Base-by-base conservation (phyloP, 495 filamentous ascomycete genomes). In the Gamarada debralockiae region DNA sequence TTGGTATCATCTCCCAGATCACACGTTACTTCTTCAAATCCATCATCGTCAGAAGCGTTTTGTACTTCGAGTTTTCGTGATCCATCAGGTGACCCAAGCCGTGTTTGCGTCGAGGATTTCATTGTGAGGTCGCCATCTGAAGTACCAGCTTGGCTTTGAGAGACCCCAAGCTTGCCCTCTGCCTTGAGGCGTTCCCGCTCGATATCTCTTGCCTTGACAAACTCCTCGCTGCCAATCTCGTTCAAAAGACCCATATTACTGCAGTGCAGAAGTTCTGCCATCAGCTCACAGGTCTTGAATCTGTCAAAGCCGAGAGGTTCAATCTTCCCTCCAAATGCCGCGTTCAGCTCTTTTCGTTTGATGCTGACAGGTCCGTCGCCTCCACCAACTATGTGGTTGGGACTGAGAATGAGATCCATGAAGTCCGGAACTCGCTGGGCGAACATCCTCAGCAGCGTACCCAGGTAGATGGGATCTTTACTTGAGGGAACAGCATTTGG, bases 201-300 rank as follows among this genome's bases (percentile, higher is more conserved):
- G 10, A 75, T 72, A 65, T 99, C 90, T 47, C 95, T 78, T 37
- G 84, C 76, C 58, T 76, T 84, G 27, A 97, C 87, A 57, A 95
- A 86, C 42, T 87, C 81, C 60, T 99, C 93, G 25, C 90, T 91
- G 20, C 95, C 95, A 14, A 83, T 74, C 67, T 97, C 92, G 61
- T 99, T 99, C 48, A 99, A 73, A 42, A 99, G 74, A 7, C 86
- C 90, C 93, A 99, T 99, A 62, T 99, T 99, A 70, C 95, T 97
- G 70, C 93, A 99, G 64, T 99, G 93, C 29, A 99, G 70, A 39
- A 99, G 74, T 62, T 99, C 93, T 2, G 93, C 93, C 95, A 99
- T 97, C 58, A 99, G 74, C 68, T 99, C 93, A 65, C 95, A 99
- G 0, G 93, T 96, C 75, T 99, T 99, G 75, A 99, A 99, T 9